phyloP scores from a whole-genome alignment of 2,329 filamentous ascomycete species.

The Verticillium nubilum region DNA sequence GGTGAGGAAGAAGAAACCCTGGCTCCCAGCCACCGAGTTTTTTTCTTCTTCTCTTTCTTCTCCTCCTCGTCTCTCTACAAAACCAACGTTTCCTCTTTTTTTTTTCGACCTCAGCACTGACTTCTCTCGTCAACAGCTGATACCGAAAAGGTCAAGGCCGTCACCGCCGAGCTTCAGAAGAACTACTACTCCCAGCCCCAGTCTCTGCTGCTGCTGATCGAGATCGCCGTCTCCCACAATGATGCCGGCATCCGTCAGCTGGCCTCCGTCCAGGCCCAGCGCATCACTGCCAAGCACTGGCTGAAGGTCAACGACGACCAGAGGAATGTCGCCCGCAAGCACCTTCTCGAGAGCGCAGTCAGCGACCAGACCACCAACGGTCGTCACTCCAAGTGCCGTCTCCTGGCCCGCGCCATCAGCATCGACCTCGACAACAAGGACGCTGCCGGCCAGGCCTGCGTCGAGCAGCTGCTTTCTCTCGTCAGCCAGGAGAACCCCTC shows the following conservation, averaged over 20 bases:
- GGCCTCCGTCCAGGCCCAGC: conserved; percentile 82
- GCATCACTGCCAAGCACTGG: conserved; percentile 85
- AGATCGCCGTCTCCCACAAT: conserved; percentile 78
- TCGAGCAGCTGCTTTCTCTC: conserved; percentile 73
- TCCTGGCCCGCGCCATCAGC: conserved; percentile 81
- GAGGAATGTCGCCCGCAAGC: conserved; percentile 74
- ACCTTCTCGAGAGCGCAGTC: conserved; percentile 78
- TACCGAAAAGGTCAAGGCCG: conserved; percentile 82
- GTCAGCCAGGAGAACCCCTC: conserved; percentile 68
- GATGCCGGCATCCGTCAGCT: conserved; percentile 74
- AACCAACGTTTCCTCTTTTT: conserved; percentile 5
- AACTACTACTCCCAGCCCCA: conserved; percentile 86
- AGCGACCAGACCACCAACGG: conserved; percentile 72
- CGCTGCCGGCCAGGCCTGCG: conserved; percentile 71
- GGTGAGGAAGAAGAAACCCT: conserved; percentile 4
- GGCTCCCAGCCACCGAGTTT: conserved; percentile 3
- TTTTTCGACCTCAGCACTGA: conserved; percentile 21
- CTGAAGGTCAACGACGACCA: conserved; percentile 63
- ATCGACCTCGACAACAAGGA: conserved; percentile 58
- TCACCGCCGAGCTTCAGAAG: conserved; percentile 85
- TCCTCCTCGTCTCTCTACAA: conserved; percentile 9
- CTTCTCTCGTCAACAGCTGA: conserved; percentile 57
- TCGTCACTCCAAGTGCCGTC: conserved; percentile 80
- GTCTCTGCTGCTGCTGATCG: conserved; percentile 78
- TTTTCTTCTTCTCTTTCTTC: conserved; percentile 8